Percentiles rank a stretch among this genome's conserved stretches.
Evolutionary conservation across 2,329 filamentous ascomycete species (phyloP).

Genomic region (Pestalotiopsis sp.): DNA sequence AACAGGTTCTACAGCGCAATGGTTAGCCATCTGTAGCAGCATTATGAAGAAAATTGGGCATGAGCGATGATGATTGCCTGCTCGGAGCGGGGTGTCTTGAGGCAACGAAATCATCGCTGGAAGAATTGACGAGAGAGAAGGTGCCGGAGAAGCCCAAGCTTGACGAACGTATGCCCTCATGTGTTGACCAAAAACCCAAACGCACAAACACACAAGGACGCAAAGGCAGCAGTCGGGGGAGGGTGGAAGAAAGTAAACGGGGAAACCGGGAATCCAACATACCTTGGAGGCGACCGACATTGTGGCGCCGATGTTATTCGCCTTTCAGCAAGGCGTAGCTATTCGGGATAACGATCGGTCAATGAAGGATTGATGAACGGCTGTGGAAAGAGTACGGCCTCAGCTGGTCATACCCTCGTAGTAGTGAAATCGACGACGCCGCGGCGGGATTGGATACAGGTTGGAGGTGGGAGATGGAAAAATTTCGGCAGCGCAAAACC

Average conservation of each 20-base stretch:
- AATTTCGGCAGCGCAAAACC: background rate
- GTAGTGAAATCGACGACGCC: conserved; percentile 18
- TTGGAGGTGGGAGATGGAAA: background rate
- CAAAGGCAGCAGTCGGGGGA: background rate
- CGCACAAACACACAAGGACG: background rate
- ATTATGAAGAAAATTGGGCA: background rate
- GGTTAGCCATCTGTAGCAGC: background rate
- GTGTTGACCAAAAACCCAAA: background rate
- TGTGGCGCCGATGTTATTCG: conserved; percentile 55
- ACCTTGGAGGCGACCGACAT: conserved; percentile 67
- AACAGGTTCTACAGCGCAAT: conserved; percentile 75
- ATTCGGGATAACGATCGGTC: conserved; percentile 32
- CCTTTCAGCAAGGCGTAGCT: conserved; percentile 51
- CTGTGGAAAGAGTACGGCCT: conserved; percentile 34
- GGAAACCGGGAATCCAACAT: conserved; percentile 23
- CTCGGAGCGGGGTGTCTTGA: background rate
- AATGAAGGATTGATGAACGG: conserved; percentile 23
- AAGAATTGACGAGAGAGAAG: background rate
- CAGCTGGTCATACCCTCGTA: conserved; percentile 35
- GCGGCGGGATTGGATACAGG: conserved; percentile 12
- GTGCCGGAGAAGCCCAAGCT: background rate
- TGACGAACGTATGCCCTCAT: background rate
- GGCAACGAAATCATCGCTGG: background rate
- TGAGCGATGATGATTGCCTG: background rate
- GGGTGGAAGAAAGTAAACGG: background rate